Evolutionary conservation across 306 rosid species (phyloP).

Genomic region (Gleditsia sinensis): DNA sequence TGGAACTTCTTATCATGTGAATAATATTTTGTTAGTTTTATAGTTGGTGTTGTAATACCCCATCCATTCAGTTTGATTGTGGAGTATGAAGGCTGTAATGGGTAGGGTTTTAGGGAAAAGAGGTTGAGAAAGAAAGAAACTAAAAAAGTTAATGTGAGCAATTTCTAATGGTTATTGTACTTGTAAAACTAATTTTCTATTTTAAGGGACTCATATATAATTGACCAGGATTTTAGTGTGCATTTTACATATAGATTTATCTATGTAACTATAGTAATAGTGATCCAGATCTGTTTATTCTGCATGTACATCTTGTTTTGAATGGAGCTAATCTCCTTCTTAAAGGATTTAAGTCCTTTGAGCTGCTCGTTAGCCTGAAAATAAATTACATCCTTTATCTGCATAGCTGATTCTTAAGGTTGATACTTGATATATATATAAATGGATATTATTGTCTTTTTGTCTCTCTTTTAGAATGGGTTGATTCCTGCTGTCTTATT

Average conservation of each 20-base stretch:
- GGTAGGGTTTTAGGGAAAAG: not conserved
- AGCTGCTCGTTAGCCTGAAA: not conserved
- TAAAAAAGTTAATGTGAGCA: not conserved
- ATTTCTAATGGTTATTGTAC: not conserved
- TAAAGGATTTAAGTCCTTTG: not conserved
- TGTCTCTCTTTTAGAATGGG: not conserved
- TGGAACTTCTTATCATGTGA: conserved; percentile 24
- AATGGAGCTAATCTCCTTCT: not conserved
- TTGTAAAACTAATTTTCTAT: not conserved
- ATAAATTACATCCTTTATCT: not conserved
- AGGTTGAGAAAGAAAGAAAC: not conserved
- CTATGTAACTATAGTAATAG: not conserved
- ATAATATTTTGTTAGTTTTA: conserved; percentile 7
- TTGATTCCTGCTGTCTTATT: not conserved
- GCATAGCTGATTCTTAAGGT: not conserved
- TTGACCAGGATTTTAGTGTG: not conserved
- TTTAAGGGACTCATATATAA: not conserved
- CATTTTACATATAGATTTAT: not conserved
- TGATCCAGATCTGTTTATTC: not conserved
- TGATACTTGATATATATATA: not conserved
- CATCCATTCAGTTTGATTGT: not conserved
- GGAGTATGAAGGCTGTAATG: not conserved
- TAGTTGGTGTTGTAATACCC: not conserved
- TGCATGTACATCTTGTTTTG: not conserved
- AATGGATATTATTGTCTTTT: not conserved